These are phyloP conservation scores for Penicillium chermesinum DNA, from an alignment of 495 filamentous ascomycete genomes.

Conservation along the genomic window DNA sequence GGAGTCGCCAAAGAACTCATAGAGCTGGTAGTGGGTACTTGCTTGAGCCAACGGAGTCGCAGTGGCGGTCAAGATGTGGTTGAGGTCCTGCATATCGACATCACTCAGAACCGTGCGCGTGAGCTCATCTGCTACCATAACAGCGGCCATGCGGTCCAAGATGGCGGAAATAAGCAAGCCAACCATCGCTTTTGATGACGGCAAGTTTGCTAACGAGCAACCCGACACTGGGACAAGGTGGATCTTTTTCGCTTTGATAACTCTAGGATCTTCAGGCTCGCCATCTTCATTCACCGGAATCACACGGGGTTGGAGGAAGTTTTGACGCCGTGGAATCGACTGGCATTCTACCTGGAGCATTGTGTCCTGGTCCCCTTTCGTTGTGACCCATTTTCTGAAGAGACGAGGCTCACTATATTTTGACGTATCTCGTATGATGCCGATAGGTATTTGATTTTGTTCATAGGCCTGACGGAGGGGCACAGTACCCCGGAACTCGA, in stretches of 20 bases:
- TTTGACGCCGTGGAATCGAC: slow-evolving; percentile 25
- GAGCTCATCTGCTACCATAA: slow-evolving; percentile 59
- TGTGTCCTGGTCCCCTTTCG: background rate
- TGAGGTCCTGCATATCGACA: slow-evolving; percentile 48
- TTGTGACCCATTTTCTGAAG: slow-evolving; percentile 27
- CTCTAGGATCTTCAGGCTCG: slow-evolving; percentile 10
- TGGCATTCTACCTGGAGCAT: slow-evolving; percentile 29
- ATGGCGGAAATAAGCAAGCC: slow-evolving; percentile 73
- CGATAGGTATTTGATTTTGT: slow-evolving; percentile 9
- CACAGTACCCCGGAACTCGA: slow-evolving; percentile 18
- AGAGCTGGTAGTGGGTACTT: slow-evolving; percentile 68
- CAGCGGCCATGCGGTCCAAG: slow-evolving; percentile 59
- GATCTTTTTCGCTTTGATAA: slow-evolving; percentile 18
- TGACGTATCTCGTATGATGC: slow-evolving; percentile 28
- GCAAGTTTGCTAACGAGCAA: slow-evolving; percentile 51
- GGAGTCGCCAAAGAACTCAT: slow-evolving; percentile 86
- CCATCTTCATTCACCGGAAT: slow-evolving; percentile 5
- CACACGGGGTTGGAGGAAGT: slow-evolving; percentile 27
- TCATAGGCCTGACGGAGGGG: slow-evolving; percentile 19
- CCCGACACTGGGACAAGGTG: slow-evolving; percentile 17
- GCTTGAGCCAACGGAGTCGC: slow-evolving; percentile 59
- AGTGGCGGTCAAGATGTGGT: slow-evolving; percentile 67
- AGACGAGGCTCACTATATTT: slow-evolving; percentile 25
- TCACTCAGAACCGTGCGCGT: slow-evolving; percentile 53
- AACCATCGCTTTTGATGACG: slow-evolving; percentile 56